These are phyloP conservation scores for Pholiota adiposa DNA, from an alignment of 1,284 basidiomycete genomes.

Conservation along the genomic window DNA sequence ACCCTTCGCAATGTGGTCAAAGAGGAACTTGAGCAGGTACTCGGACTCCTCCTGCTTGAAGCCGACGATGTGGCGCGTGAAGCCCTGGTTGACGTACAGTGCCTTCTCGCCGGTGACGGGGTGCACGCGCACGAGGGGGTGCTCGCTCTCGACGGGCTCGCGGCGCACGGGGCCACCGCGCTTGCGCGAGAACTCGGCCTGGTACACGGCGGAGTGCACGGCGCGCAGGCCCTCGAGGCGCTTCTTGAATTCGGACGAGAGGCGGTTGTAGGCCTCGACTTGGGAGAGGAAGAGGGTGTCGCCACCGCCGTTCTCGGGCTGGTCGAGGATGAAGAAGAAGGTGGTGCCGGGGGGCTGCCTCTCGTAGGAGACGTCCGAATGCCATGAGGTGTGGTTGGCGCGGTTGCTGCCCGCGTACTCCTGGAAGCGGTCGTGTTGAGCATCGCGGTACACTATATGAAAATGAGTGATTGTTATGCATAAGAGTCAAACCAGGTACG, in stretches of 20 bases:
- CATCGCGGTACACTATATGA: slow-evolving; percentile 39
- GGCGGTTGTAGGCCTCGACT: slow-evolving; percentile 68
- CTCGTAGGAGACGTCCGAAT: slow-evolving; percentile 50
- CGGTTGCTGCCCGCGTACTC: slow-evolving; percentile 37
- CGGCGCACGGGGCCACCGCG: slow-evolving; percentile 60
- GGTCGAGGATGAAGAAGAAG: slow-evolving; percentile 56
- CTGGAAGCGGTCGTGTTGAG: slow-evolving; percentile 31
- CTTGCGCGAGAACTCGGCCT: slow-evolving; percentile 52
- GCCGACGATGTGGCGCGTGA: slow-evolving; percentile 68
- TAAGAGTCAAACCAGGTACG: slow-evolving; percentile 5
- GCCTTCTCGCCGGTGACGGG: slow-evolving; percentile 73
- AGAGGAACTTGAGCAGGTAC: slow-evolving; percentile 63
- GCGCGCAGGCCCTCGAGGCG: slow-evolving; percentile 67
- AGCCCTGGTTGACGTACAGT: slow-evolving; percentile 66
- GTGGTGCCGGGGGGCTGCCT: slow-evolving; percentile 65
- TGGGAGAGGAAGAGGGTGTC: slow-evolving; percentile 66
- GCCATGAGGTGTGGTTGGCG: slow-evolving; percentile 34
- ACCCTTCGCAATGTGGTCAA: slow-evolving; percentile 50
- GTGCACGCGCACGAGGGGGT: slow-evolving; percentile 58
- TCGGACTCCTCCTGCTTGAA: slow-evolving; percentile 72
- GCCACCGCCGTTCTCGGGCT: slow-evolving; percentile 50
- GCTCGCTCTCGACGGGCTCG: slow-evolving; percentile 62
- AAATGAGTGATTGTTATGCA: not conserved
- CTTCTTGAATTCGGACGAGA: slow-evolving; percentile 68
- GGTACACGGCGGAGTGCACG: slow-evolving; percentile 59